Evolutionary conservation across 1,284 basidiomycete genomes (phyloP).

Genomic region (Ganoderma lucidum): DNA sequence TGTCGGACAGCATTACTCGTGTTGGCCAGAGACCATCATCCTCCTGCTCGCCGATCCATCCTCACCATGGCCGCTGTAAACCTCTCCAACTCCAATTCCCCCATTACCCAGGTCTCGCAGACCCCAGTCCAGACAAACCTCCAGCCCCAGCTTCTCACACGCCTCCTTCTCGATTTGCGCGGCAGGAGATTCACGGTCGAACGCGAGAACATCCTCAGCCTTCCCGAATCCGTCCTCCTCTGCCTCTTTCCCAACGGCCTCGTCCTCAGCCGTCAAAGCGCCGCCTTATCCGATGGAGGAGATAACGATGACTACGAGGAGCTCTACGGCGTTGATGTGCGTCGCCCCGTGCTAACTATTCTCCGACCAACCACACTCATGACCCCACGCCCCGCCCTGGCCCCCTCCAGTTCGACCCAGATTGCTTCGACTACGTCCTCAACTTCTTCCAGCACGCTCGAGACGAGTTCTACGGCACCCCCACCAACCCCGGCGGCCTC

Average conservation of each 20-base stretch:
- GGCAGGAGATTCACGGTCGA: conserved; percentile 95
- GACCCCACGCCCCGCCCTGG: background rate
- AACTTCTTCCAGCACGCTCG: conserved; percentile 91
- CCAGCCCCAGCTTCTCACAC: conserved; percentile 84
- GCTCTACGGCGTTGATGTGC: conserved; percentile 94
- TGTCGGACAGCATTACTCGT: conserved; percentile 1
- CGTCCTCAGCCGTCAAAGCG: conserved; percentile 88
- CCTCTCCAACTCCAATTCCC: conserved; percentile 71
- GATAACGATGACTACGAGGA: conserved; percentile 92
- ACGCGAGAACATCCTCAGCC: conserved; percentile 97
- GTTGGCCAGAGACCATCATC: conserved; percentile 26
- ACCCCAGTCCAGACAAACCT: conserved; percentile 73
- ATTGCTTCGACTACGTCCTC: conserved; percentile 94
- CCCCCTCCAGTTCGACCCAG: conserved; percentile 88
- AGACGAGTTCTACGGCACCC: conserved; percentile 92
- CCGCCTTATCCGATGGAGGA: conserved; percentile 74
- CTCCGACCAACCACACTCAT: background rate
- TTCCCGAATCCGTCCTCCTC: conserved; percentile 96
- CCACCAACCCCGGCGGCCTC: conserved; percentile 70
- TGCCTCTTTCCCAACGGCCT: conserved; percentile 98
- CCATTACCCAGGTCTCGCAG: conserved; percentile 89
- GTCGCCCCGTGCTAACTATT: conserved; percentile 44
- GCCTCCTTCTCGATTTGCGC: conserved; percentile 92
- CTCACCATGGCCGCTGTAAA: conserved; percentile 56
- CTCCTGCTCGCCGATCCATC: conserved; percentile 13